Percentiles rank a stretch among this genome's conserved stretches.
Evolutionary conservation across 2,329 filamentous ascomycete genomes (phyloP).

Genomic region (Volutella citrinella): DNA sequence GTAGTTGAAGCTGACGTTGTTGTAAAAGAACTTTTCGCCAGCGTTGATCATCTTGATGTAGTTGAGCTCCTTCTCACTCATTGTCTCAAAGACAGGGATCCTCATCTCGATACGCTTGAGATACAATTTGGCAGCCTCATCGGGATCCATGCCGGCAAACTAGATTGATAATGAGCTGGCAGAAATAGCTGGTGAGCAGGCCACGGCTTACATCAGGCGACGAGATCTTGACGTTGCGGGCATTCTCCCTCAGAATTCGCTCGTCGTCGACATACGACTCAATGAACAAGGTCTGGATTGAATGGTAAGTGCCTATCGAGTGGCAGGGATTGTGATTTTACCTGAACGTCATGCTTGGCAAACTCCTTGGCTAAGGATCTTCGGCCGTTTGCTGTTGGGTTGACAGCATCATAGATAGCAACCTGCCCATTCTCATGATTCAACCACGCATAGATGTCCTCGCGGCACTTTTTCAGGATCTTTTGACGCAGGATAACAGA

Average conservation of each 20-base stretch:
- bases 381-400: constrained; percentile 79
- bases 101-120: constrained; percentile 84
- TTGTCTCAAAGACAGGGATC: constrained; percentile 94
- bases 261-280: constrained; percentile 95
- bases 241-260: constrained; percentile 92
- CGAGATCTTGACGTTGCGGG: constrained; percentile 94
- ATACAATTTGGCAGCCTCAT: constrained; percentile 91
- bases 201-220: constrained; percentile 81
- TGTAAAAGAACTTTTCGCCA: constrained; percentile 87
- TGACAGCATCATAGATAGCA: constrained; percentile 97
- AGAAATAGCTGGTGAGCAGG: too few species aligned
- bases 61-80: constrained; percentile 90
- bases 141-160: constrained; percentile 88
- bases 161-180: too few species aligned
- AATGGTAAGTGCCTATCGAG: neutral
- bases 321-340: constrained; percentile 31
- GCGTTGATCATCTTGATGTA: constrained; percentile 99
- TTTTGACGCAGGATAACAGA: constrained; percentile 95
- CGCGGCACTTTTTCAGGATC: constrained; percentile 94
- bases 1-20: constrained; percentile 96
- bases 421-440: constrained; percentile 98
- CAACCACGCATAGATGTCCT: constrained; percentile 94
- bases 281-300: constrained; percentile 79
- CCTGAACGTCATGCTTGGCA: constrained; percentile 93
- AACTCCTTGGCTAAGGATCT: constrained; percentile 91